A percentile compares a stretch with the other conserved stretches of the same genome.
Evolutionary conservation across 306 rosid species (phyloP).

Genomic region (Canavalia ensiformis): DNA sequence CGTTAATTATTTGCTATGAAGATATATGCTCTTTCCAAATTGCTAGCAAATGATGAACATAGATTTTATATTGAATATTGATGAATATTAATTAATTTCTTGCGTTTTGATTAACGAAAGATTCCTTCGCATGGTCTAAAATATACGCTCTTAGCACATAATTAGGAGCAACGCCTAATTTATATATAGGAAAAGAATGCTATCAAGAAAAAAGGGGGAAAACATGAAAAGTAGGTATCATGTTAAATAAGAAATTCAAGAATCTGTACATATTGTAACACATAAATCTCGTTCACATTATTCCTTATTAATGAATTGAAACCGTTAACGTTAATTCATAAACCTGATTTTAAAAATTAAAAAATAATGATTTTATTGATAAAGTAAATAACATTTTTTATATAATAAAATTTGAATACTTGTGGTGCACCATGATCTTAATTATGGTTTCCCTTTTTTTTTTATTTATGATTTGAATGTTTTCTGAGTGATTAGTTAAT

Average conservation of each 20-base stretch:
- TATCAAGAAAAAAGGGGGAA: too few species aligned
- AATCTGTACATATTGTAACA: neutral
- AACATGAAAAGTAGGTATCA: neutral
- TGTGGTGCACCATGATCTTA: too few species aligned
- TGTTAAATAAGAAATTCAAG: conserved; percentile 15
- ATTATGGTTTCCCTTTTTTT: too few species aligned
- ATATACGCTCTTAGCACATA: neutral
- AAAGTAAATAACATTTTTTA: too few species aligned
- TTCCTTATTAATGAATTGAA: neutral
- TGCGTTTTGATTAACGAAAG: neutral
- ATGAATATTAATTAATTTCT: conserved; percentile 12
- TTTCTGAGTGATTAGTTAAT: too few species aligned
- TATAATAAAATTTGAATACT: too few species aligned
- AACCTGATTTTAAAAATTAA: too few species aligned
- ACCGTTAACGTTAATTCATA: too few species aligned
- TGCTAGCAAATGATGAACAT: conserved; percentile 4
- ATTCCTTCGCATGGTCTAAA: neutral
- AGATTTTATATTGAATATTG: neutral
- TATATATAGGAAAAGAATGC: neutral
- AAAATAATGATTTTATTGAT: too few species aligned
- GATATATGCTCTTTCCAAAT: conserved; percentile 25
- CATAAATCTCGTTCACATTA: neutral
- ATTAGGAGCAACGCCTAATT: neutral
- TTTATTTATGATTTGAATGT: too few species aligned
- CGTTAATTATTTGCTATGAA: conserved; percentile 30